Conservation (phyloP, 805 yeast genomes). For the Clavispora santaluciae region DNA sequence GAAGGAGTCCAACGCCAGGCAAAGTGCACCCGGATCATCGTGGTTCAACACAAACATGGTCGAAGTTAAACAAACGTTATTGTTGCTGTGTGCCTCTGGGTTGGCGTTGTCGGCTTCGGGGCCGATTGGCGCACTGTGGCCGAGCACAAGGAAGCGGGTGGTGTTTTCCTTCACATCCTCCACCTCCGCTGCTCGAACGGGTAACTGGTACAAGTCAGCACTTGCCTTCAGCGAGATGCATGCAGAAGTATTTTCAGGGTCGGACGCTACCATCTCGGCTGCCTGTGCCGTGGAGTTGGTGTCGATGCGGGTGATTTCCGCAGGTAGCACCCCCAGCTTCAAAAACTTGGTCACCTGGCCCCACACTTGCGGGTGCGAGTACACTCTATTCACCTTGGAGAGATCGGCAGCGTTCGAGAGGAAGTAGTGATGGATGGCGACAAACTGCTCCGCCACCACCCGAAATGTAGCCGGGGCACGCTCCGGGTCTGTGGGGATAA, state of each 20-base stretch:
- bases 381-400: constrained; percentile 48
- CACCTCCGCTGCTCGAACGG: constrained; percentile 33
- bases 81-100: background rate
- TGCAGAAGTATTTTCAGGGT: constrained; percentile 40
- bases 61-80: constrained; percentile 38
- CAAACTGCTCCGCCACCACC: constrained; percentile 76
- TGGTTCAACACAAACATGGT: constrained; percentile 60
- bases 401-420: constrained; percentile 44
- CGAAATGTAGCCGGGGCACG: constrained; percentile 29
- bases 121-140: constrained; percentile 20
- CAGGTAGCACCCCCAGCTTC: constrained; percentile 21
- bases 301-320: constrained; percentile 51
- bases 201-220: constrained; percentile 11
- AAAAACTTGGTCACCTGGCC: constrained; percentile 75
- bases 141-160: constrained; percentile 76
- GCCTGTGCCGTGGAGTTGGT: constrained; percentile 81
- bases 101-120: constrained; percentile 6
- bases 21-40: constrained; percentile 71
- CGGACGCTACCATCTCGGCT: constrained; percentile 53
- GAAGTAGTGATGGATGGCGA: constrained; percentile 75
- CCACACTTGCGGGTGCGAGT: constrained; percentile 98
- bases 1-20: constrained; percentile 57
- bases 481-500: constrained; percentile 22
- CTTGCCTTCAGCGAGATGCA: constrained; percentile 15
- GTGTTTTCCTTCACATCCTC: constrained; percentile 77